Conservation (phyloP, 495 filamentous ascomycete genomes). For the Tricharina praecox region DNA sequence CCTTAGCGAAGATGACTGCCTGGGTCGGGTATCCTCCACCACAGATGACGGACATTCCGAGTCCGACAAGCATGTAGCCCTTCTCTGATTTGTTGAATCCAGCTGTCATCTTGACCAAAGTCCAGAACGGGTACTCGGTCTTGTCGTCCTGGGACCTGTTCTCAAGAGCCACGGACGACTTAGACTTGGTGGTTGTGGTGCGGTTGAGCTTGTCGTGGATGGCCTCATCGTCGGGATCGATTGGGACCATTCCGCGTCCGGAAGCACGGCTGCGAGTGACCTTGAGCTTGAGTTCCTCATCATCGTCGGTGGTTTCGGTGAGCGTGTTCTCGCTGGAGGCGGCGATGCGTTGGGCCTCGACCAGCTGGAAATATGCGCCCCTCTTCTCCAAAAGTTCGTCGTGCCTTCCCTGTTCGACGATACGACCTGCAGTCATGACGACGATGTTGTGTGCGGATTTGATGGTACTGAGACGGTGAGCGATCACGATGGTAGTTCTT, state of each 20-base stretch:
- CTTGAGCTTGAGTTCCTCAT: slow-evolving; percentile 34
- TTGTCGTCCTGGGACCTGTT: slow-evolving; percentile 33
- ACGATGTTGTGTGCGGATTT: slow-evolving; percentile 73
- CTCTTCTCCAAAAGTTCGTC: slow-evolving; percentile 44
- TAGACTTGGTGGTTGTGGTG: slow-evolving; percentile 48
- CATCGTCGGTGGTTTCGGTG: slow-evolving; percentile 31
- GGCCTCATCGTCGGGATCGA: slow-evolving; percentile 45
- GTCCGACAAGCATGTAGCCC: slow-evolving; percentile 54
- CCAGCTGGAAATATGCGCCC: slow-evolving; percentile 56
- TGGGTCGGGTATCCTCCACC: slow-evolving; percentile 76
- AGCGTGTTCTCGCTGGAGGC: slow-evolving; percentile 42
- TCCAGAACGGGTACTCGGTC: slow-evolving; percentile 58
- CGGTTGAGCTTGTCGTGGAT: slow-evolving; percentile 38
- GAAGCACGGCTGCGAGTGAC: slow-evolving; percentile 27
- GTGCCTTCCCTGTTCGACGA: slow-evolving; percentile 82
- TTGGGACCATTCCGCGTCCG: slow-evolving; percentile 22
- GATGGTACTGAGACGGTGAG: slow-evolving; percentile 86
- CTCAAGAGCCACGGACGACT: slow-evolving; percentile 51
- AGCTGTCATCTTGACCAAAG: slow-evolving; percentile 65
- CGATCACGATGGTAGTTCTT: slow-evolving; percentile 92
- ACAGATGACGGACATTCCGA: slow-evolving; percentile 61
- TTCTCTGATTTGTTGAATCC: slow-evolving; percentile 64
- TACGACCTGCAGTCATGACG: slow-evolving; percentile 66
- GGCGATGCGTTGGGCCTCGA: slow-evolving; percentile 64
- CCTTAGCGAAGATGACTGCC: slow-evolving; percentile 79